Conservation (phyloP, 208 protist genomes). For the Endotrypanum monterogeii region DNA sequence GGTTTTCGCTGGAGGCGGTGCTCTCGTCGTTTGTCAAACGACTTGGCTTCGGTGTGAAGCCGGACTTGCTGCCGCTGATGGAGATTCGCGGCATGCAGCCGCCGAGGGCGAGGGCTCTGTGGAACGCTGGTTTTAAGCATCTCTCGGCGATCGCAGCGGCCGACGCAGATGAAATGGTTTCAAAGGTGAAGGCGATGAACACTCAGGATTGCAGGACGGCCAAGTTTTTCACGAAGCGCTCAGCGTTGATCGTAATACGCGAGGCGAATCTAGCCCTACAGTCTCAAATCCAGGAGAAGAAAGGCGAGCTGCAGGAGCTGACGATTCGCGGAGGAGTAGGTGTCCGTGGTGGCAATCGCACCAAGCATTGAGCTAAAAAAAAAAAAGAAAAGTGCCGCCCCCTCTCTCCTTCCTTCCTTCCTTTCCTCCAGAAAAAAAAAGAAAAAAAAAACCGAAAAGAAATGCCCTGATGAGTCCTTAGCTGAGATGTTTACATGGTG, state of each 20-base stretch:
- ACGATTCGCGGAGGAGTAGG: slow-evolving; percentile 11
- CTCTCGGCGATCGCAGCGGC: slow-evolving; percentile 48
- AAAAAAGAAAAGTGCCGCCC: background rate
- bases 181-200: slow-evolving; percentile 60
- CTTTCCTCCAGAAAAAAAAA: no score
- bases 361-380: background rate
- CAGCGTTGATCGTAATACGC: slow-evolving; percentile 56
- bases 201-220: slow-evolving; percentile 54
- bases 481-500: background rate
- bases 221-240: slow-evolving; percentile 73
- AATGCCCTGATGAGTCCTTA: background rate
- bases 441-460: no score
- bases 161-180: slow-evolving; percentile 65
- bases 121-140: slow-evolving; percentile 75
- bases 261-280: slow-evolving; percentile 66
- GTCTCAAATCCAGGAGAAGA: slow-evolving; percentile 70
- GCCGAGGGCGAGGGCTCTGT: slow-evolving; percentile 78
- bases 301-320: slow-evolving; percentile 68
- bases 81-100: slow-evolving; percentile 82
- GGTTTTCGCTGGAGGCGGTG: slow-evolving; percentile 87
- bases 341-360: background rate
- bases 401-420: background rate
- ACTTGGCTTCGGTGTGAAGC: slow-evolving; percentile 87
- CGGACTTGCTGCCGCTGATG: slow-evolving; percentile 91
- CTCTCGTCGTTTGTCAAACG: slow-evolving; percentile 86